These are phyloP conservation scores for Beta vulgaris DNA, from an alignment of 148 eudicot genomes.

Conservation along the genomic window DNA sequence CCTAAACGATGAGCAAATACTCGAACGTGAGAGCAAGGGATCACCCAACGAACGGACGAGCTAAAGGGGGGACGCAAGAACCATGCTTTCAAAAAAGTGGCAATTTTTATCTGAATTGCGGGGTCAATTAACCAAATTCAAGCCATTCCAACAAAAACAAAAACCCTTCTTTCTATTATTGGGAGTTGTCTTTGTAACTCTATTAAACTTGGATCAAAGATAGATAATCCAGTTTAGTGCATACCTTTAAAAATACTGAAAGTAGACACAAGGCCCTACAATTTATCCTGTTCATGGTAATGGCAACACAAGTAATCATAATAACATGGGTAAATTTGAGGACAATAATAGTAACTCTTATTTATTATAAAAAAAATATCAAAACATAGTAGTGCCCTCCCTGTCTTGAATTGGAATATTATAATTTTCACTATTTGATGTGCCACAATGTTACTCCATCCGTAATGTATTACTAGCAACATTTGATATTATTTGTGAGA, in stretches of 20 bases:
- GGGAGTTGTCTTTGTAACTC: too few relatives aligned
- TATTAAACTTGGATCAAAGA: background rate
- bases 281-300: constrained; percentile 11
- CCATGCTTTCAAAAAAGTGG: too few relatives aligned
- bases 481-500: too few relatives aligned
- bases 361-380: background rate
- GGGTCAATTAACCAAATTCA: too few relatives aligned
- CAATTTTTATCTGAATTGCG: too few relatives aligned
- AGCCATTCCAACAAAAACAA: too few relatives aligned
- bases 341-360: background rate
- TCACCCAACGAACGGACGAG: too few relatives aligned
- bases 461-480: too few relatives aligned
- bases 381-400: background rate
- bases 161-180: too few relatives aligned
- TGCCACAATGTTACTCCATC: background rate
- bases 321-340: constrained; percentile 13
- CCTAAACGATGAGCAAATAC: too few relatives aligned
- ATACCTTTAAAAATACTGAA: background rate
- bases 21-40: too few relatives aligned
- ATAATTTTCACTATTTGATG: constrained; percentile 6
- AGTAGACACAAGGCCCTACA: constrained; percentile 12
- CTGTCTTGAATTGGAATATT: background rate
- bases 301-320: constrained; percentile 23
- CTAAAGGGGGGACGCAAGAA: too few relatives aligned
- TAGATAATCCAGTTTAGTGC: background rate